A percentile compares a stretch with the other conserved stretches of the same genome.
phyloP scores from a whole-genome alignment of 352 stramenopile genomes.

The Phytophthora pisi region DNA sequence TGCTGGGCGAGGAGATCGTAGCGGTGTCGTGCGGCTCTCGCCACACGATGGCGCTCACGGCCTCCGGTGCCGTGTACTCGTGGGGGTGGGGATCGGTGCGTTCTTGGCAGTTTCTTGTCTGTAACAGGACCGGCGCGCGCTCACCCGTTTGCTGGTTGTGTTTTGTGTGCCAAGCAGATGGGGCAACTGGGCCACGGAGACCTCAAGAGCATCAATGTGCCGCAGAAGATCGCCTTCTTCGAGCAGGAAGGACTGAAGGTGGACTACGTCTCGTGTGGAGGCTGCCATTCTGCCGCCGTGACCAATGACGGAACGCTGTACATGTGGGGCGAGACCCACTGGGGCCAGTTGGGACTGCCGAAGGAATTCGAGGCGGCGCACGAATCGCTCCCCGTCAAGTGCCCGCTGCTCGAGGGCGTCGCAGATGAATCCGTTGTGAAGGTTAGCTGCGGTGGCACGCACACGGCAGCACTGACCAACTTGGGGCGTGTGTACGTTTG shows the following conservation, averaged over 20 bases:
- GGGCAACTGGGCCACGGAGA: constrained; percentile 79
- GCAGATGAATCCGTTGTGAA: constrained; percentile 69
- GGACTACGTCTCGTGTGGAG: constrained; percentile 82
- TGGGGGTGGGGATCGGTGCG: constrained; percentile 83
- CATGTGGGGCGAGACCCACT: constrained; percentile 87
- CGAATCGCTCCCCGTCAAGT: constrained; percentile 73
- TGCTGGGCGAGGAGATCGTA: constrained; percentile 59
- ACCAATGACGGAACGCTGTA: constrained; percentile 71
- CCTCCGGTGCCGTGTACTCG: constrained; percentile 63
- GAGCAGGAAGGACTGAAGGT: constrained; percentile 48
- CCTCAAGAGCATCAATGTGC: constrained; percentile 72
- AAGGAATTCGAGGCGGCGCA: constrained; percentile 65
- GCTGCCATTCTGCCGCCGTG: constrained; percentile 82
- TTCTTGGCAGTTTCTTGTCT: constrained; percentile 13
- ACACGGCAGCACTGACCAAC: constrained; percentile 75
- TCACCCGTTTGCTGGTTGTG: constrained; percentile 13
- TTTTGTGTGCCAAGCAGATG: constrained; percentile 50
- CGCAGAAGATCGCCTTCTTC: constrained; percentile 72
- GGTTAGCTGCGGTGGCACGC: constrained; percentile 79
- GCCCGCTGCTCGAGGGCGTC: constrained; percentile 53
- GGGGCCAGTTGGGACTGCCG: constrained; percentile 76
- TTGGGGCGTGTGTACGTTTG: constrained; percentile 80
- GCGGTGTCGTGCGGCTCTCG: constrained; percentile 82
- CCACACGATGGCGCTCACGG: constrained; percentile 82
- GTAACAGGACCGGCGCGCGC: background rate